phyloP scores from a whole-genome alignment of 2,329 filamentous ascomycete genomes.

The Calonectria hawksworthii region DNA sequence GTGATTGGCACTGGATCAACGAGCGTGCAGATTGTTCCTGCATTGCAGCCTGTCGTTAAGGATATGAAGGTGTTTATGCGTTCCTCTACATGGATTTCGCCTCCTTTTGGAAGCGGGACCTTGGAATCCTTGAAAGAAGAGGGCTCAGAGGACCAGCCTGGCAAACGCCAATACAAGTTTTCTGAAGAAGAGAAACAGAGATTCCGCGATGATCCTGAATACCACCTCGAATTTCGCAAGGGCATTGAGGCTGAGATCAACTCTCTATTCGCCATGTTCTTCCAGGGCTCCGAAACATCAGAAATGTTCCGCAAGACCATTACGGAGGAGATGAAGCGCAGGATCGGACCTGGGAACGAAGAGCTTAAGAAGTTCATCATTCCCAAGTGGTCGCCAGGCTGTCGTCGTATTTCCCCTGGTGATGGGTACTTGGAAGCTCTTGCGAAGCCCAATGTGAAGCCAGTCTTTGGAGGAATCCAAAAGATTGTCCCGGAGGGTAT shows the following conservation, averaged over 20 bases:
- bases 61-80: slow-evolving; percentile 49
- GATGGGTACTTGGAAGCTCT: slow-evolving; percentile 59
- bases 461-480: slow-evolving; percentile 55
- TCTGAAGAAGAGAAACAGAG: slow-evolving; percentile 54
- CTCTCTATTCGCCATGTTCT: slow-evolving; percentile 57
- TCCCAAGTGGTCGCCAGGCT: slow-evolving; percentile 60
- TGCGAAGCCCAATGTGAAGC: slow-evolving; percentile 59
- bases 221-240: slow-evolving; percentile 58
- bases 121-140: slow-evolving; percentile 48
- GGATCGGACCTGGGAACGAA: slow-evolving; percentile 57
- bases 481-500: slow-evolving; percentile 51
- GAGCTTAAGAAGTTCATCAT: slow-evolving; percentile 57
- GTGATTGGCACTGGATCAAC: slow-evolving; percentile 68
- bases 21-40: slow-evolving; percentile 65
- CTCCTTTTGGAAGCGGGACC: slow-evolving; percentile 40
- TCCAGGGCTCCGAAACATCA: slow-evolving; percentile 56
- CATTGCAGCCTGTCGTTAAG: slow-evolving; percentile 53
- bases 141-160: slow-evolving; percentile 47
- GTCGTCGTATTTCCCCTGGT: slow-evolving; percentile 57
- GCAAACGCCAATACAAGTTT: slow-evolving; percentile 57
- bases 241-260: slow-evolving; percentile 59
- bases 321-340: slow-evolving; percentile 57
- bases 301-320: slow-evolving; percentile 56
- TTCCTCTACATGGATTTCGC: slow-evolving; percentile 48
- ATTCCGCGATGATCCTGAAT: slow-evolving; percentile 56